Evolutionary conservation across 192 early-diverging fungal genomes (phyloP).

Genomic region (Chytriomyces sp.): DNA sequence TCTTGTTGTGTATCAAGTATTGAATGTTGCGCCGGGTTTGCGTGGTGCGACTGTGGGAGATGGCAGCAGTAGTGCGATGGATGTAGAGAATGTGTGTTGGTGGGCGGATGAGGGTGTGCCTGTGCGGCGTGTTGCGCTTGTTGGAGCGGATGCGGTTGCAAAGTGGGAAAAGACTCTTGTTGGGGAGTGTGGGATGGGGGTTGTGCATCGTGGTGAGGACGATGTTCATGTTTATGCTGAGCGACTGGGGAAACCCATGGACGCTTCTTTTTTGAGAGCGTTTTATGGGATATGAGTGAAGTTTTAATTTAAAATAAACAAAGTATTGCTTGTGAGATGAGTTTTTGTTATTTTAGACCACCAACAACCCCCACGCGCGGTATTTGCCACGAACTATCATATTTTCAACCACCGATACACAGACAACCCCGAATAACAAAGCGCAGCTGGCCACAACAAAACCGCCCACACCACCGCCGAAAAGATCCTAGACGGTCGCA

Average conservation of each 20-base stretch:
- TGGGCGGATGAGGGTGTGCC: conserved; percentile 2
- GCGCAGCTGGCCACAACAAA: conserved; percentile 39
- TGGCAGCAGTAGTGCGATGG: not conserved
- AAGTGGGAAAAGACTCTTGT: not conserved
- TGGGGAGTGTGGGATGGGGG: not conserved
- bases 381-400: not conserved
- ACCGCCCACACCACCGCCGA: conserved; percentile 28
- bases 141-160: not conserved
- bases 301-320: not conserved
- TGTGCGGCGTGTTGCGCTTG: conserved; percentile 10
- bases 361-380: not conserved
- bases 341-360: not conserved
- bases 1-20: conserved; percentile 16
- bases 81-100: conserved; percentile 5
- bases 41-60: not conserved
- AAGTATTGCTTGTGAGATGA: not conserved
- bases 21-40: not conserved
- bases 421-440: conserved; percentile 25
- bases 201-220: not conserved
- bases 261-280: not conserved
- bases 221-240: not conserved
- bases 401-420: conserved; percentile 21
- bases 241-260: not conserved
- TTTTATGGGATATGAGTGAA: not conserved
- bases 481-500: conserved; percentile 26